These are phyloP conservation scores for Trichoderma simmonsii DNA, from an alignment of 2,329 filamentous ascomycete genomes.

Conservation along the genomic window DNA sequence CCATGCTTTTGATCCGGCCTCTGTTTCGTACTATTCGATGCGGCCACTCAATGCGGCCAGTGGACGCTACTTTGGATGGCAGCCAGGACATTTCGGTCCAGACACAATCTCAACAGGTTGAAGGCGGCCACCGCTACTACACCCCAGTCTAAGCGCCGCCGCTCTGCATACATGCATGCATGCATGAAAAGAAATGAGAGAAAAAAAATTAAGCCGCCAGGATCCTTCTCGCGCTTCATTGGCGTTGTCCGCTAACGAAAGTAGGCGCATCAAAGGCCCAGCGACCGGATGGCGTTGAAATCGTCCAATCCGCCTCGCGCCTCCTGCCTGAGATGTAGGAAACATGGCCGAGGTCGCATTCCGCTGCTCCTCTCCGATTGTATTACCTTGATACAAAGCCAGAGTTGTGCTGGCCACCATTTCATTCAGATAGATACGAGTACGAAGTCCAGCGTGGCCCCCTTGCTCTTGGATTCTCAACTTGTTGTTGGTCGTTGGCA, in stretches of 20 bases:
- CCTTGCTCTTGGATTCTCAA: background rate
- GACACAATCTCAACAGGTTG: background rate
- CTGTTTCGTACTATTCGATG: background rate
- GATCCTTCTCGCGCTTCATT: constrained; percentile 13
- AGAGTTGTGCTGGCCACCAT: background rate
- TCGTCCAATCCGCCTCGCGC: background rate
- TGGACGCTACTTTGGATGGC: background rate
- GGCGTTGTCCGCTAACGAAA: background rate
- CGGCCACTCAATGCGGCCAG: constrained; percentile 1
- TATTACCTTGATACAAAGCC: background rate
- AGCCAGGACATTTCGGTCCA: background rate
- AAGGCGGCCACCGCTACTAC: background rate
- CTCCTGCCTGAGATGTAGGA: background rate
- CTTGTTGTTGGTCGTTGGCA: constrained; percentile 10
- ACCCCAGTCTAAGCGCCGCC: constrained; percentile 19
- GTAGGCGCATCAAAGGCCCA: background rate
- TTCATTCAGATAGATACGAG: background rate
- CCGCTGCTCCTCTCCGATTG: background rate
- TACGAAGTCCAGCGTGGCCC: background rate
- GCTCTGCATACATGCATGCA: constrained; percentile 5
- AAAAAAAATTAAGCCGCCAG: background rate
- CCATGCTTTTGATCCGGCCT: background rate
- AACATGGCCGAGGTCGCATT: background rate
- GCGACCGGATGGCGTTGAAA: background rate
- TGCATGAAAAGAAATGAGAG: background rate